Base-by-base conservation (phyloP, 352 stramenopile genomes). In the Phytophthora palmivora region DNA sequence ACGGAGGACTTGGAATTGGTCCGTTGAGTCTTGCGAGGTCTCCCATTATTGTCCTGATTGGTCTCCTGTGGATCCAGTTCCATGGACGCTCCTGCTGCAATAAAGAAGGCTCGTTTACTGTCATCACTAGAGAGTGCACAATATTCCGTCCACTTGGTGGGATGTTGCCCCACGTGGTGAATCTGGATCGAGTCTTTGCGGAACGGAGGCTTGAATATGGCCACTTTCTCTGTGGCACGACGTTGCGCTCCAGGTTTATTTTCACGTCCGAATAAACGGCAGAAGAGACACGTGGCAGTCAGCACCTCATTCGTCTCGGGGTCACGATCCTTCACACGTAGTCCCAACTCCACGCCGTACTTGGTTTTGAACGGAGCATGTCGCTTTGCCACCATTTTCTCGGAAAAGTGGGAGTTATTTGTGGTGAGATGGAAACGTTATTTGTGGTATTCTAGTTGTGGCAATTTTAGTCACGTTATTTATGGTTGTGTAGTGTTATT, bases 131-230 rank as follows among this genome's bases (percentile, higher is more conserved):
- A 53, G n/a, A 78, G 60, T 0, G 71, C 53, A 4, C 78, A 75
- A 56, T 89, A 89, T 46, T 66, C 55, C 2, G 43, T 43, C 82
- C 82, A 91, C 14, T 70, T 69, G 18, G 26, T 42, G 28, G 79
- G 60, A 47, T 91, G 82, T 60, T 91, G 79, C 50, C 77, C 61
- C 12, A 52, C 34, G 42, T 81, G 63, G 76, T 91, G 82, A 59
- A 88, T 73, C 62, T 81, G 44, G 58, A 89, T 88, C 63, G 82
- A 71, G 60, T 91, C 81, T 46, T 82, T 87, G 39, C 79, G 79
- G 66, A 91, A 90, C 21, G 73, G 70, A 42, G 60, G 59, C 56
- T 84, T 86, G 48, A 89, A 89, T 9, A 77, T 70, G 34, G 84
- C 84, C 58, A 88, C 73, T 58, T 90, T 88, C 41, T 74, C 70